These are phyloP conservation scores for Aspergillus arachidicola DNA, from an alignment of 2,329 filamentous ascomycete genomes.

Conservation along the genomic window DNA sequence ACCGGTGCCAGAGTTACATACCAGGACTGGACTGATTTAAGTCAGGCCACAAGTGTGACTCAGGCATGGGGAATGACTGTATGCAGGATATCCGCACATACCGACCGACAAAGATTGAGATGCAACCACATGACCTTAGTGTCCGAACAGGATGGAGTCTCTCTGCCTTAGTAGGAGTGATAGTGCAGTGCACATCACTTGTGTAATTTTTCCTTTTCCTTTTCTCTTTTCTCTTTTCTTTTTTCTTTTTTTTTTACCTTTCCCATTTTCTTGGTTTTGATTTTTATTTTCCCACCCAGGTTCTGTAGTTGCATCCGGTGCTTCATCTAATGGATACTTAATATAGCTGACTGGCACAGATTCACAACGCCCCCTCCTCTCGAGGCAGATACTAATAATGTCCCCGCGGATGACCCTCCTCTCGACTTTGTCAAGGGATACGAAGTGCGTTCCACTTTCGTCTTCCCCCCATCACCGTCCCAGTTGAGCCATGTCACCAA, in stretches of 20 bases:
- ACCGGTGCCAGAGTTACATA: neutral
- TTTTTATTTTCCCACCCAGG: neutral
- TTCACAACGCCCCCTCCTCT: neutral
- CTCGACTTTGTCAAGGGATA: neutral
- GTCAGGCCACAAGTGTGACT: constrained; percentile 2
- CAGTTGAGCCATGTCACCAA: neutral
- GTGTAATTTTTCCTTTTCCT: neutral
- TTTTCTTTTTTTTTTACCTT: neutral
- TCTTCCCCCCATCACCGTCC: neutral
- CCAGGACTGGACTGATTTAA: neutral
- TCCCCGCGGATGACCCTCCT: neutral
- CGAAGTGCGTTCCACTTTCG: neutral
- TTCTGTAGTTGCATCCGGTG: neutral
- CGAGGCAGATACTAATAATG: neutral
- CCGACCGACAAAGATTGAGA: neutral
- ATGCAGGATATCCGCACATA: neutral
- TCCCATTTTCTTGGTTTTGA: neutral
- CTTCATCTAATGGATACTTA: constrained; percentile 2
- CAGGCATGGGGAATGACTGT: neutral
- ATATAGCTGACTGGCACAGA: constrained; percentile 4
- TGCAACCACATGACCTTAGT: constrained; percentile 5
- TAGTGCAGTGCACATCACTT: constrained; percentile 4
- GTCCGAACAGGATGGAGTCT: neutral
- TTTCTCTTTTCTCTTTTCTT: too few relatives aligned
- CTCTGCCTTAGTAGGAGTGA: neutral